Evolutionary conservation across 306 rosid genomes (phyloP).

Genomic region (Boehmeria nivea): DNA sequence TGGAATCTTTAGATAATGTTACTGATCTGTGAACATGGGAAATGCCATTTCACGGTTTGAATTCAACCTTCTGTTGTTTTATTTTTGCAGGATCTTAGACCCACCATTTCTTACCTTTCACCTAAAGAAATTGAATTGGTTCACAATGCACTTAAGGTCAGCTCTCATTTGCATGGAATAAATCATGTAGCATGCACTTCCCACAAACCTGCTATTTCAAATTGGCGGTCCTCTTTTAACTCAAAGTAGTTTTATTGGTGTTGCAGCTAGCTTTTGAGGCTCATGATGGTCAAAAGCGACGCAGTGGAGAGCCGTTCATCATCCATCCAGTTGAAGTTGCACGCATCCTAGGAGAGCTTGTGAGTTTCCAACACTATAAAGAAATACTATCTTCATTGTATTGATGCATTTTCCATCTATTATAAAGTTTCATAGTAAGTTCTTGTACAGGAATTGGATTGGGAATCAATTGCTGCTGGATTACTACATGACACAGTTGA

Average conservation of each 20-base stretch:
- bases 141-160: constrained; percentile 79
- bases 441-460: constrained; percentile 76
- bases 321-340: constrained; percentile 99
- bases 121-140: constrained; percentile 80
- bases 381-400: constrained; percentile 9
- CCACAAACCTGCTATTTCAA: constrained; percentile 18
- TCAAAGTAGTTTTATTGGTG: constrained; percentile 14
- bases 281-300: constrained; percentile 97
- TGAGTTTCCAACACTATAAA: constrained; percentile 39
- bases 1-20: constrained; percentile 24
- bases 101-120: constrained; percentile 69
- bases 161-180: constrained; percentile 23
- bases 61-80: constrained; percentile 22
- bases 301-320: constrained; percentile 98
- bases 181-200: constrained; percentile 25
- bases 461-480: constrained; percentile 98
- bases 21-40: constrained; percentile 8
- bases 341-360: constrained; percentile 90
- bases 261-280: constrained; percentile 90
- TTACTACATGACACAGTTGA: constrained; percentile 96
- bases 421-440: constrained; percentile 17
- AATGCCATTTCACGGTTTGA: constrained; percentile 24
- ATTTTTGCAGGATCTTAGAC: constrained; percentile 79
- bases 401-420: constrained; percentile 17
- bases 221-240: constrained; percentile 11